Evolutionary conservation across 139 green algal species (phyloP), one percentile per base, ranked within the genome.

Genomic region (Diplosphaera chodatii): DNA sequence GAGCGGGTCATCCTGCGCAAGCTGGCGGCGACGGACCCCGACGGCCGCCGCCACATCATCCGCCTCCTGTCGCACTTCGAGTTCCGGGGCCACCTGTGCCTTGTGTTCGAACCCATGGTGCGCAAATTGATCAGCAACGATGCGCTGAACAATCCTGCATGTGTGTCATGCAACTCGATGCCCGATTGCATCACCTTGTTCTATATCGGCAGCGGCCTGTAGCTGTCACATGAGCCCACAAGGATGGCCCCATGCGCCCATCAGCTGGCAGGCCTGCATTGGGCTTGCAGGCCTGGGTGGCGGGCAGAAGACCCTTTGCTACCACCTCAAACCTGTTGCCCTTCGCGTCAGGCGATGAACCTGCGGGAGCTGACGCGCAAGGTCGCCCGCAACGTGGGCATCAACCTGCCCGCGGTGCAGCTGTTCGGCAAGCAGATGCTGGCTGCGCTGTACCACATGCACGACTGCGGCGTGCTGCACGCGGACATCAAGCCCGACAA

Each of bases 401-500:
- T 99, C 34, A 94, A 90, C 80, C 79, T 99, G 40, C 79, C 79
- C 15, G 95, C 91, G 3, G 95, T 99, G 66, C 13, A 80, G 91
- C 71, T 99, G 96, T 69, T 56, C 66, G 85, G 93, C 1, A 80
- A 81, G 32, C 95, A 99, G 88, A 84, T 99, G 80, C 83, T 99
- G 72, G 82, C 96, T 22, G 88, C 90, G 10, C 87, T 99, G 71
- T 84, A 92, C 68, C 95, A 98, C 83, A 79, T 87, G 72, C 64
- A 62, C 28, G 86, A 87, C 74, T 95, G 89, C 71, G 84, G 85
- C 32, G 83, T 98, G 34, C 85, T 99, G 48, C 95, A 99, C 74
- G 95, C 95, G 8, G 95, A 99, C 81, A 96, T 99, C 85, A 99
- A 99, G 89, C 95, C 95, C 4, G 95, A 99, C 87, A 99, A 99